Conservation (phyloP, 352 stramenopile species). For the Poterioochromonas sp. region DNA sequence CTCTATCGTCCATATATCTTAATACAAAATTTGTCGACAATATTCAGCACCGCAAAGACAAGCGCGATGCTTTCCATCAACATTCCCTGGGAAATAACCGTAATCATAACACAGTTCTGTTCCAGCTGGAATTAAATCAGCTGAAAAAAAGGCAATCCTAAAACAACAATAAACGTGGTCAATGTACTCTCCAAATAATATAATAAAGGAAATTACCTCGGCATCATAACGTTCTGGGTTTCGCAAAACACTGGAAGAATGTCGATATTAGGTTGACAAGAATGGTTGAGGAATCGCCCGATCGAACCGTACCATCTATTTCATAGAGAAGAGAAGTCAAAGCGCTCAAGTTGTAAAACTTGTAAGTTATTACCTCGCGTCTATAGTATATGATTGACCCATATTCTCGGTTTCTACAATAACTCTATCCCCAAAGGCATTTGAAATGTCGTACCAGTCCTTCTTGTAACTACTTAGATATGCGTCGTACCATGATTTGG, state of each 20-base stretch:
- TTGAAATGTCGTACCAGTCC: no score
- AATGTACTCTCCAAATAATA: neutral
- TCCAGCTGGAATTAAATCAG: conserved; percentile 36
- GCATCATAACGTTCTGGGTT: conserved; percentile 17
- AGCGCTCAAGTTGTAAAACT: neutral
- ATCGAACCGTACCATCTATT: conserved; percentile 47
- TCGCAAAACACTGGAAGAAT: conserved; percentile 38
- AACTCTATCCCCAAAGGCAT: no score
- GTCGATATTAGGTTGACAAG: conserved; percentile 43
- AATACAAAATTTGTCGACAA: conserved; percentile 42
- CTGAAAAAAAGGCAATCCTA: conserved; percentile 43
- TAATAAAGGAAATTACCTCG: conserved; percentile 11
- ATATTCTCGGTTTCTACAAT: neutral
- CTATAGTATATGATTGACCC: neutral
- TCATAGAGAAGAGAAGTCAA: no score
- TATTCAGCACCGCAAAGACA: conserved; percentile 41
- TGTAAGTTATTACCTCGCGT: conserved; percentile 6
- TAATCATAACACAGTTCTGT: conserved; percentile 47
- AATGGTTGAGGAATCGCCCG: conserved; percentile 47
- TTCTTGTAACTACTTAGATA: no score
- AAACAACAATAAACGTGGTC: neutral
- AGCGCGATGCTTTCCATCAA: conserved; percentile 40
- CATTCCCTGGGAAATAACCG: conserved; percentile 40
- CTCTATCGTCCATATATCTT: neutral
- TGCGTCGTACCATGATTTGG: no score